Evolutionary conservation across 2,329 filamentous ascomycete species (phyloP), one percentile per base, ranked within the genome.

Genomic region (Basipetospora sp.): DNA sequence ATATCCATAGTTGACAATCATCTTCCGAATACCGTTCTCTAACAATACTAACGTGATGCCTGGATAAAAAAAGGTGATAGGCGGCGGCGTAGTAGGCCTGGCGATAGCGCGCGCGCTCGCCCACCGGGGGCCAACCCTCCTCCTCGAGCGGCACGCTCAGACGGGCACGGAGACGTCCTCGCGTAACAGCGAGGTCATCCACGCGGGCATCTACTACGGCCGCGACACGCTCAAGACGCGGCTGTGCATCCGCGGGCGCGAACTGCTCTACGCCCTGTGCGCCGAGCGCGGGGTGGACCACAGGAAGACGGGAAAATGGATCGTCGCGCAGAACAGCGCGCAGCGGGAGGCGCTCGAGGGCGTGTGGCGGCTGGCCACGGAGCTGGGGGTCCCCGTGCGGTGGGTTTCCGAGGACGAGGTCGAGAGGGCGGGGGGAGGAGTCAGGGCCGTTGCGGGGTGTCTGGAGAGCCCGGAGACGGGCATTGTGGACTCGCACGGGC

Each of bases 181-280:
- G 45, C 77, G 87, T 47, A 94, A 94, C 63, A 88, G 81, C 52
- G 87, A 96, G 69, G 88, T 96, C 39, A 92, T 98, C 48, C 90
- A 98, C 56, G 90, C 84, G 1, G 90, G 90, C 11, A 70, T 96
- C 45, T 96, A 94, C 68, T 94, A 94, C 58, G 83, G 81, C 13
- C 54, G 66, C 5, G 58, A 62, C 29, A 79, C 77, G 2, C 72
- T 94, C 38, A 98, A 98, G 60, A 85, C 87, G 1, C 61, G 62
- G 13, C 72, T 98, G 10, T 98, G 90, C 60, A 66, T 94, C 45
- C 63, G 65, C 22, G 90, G 90, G 42, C 78, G 78, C 47, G 54
- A 77, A 22, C 65, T 85, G 54, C 65, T 96, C 42, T 98, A 98
- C 59, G 67, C 65, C 4, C 72, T 93, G 30, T 94, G 88, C 62